Base-by-base conservation (phyloP, 78 protist species). In the Bodo saltans region DNA sequence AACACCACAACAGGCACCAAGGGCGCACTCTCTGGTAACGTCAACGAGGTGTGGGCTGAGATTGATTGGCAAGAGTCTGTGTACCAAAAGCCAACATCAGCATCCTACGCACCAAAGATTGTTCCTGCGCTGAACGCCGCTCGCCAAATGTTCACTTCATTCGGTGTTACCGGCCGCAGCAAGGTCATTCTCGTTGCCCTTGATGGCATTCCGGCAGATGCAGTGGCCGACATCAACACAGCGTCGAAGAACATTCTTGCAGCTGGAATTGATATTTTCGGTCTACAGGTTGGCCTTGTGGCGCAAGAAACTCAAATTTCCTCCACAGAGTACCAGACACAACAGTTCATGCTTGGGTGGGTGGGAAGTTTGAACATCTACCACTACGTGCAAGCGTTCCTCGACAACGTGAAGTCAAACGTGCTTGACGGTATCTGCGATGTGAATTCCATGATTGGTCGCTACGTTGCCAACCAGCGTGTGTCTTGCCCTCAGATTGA, bases 21-120 rank as follows among this genome's bases (percentile, higher is more conserved):
- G 37, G 81, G 81, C 17, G 4, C 40, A 35, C 67, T 76, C 39
- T 67, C 72, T 12, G 81, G 81, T 27, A 41, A 67, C 81, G 1
- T 1, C 40, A 38, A 30, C 26, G 67, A 76, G 81, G 39, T 76
- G 23, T 30, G 27, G 28, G 81, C 1, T 67, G 70, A 4, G 69
- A 4, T 76, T 38, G 81, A 76, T 67, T 76, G 81, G 81, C 81
- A 76, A 33, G 81, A 76, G 81, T 33, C 35, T 67, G 25, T 42
- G 38, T 76, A 34, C 81, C 11, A 30, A 29, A 60, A 3, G 29
- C 27, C 34, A 4, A 67, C 35, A 25, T 37, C 81, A 27, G 35
- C n/a, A n/a, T 47, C 60, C 60, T 47, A 47, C 60, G 17, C 60
- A 47, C 60, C 60, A 17, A 8, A 23, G n/a, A 47, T 47, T 8